Evolutionary conservation across 2,329 filamentous ascomycete species (phyloP), one percentile per base, ranked within the genome.

Genomic region (Penicillium italicum): DNA sequence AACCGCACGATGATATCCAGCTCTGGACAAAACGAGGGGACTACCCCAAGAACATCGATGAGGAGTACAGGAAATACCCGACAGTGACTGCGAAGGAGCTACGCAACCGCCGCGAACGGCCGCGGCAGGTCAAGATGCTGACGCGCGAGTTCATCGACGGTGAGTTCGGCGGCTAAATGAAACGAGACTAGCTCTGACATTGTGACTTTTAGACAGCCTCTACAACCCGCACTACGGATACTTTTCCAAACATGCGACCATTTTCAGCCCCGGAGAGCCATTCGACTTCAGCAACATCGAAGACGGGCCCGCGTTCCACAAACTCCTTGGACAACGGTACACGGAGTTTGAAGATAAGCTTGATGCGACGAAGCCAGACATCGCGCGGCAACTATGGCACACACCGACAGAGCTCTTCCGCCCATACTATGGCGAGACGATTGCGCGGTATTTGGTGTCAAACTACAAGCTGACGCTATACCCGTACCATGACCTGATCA

Each of bases 81-180:
- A 85, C 88, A 70, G 88, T 99, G 46, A 96, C 91, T 9, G 84
- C 91, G n/a, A 82, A 88, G 62, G 86, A 91, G 59, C 77, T 99
- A 63, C 86, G 87, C 63, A 79, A 75, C 62, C 82, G 89, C 51
- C 86, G 79, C 50, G 87, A 96, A 70, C 81, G 94, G 68, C 94
- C 94, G 42, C 84, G 84, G 69, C 83, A 89, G 72, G 92, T 96
- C 63, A 97, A 96, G 83, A 99, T 99, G 94, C 78, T 97, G 69
- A 89, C 95, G 71, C 84, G 95, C 62, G 95, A 99, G 80, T 99
- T 99, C 70, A 94, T 99, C 70, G 94, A 99, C 74, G 92, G 89
- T 91, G 70, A 63, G 63, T 73, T 72, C 31, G 22, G n/a, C 30
- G 10, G 28, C 38, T 22, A 42, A 14, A 41, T 36, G 28, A 47